Evolutionary conservation across 768 basidiomycete species (phyloP), one percentile per base, ranked within the genome.

Genomic region (Piloderma croceum): DNA sequence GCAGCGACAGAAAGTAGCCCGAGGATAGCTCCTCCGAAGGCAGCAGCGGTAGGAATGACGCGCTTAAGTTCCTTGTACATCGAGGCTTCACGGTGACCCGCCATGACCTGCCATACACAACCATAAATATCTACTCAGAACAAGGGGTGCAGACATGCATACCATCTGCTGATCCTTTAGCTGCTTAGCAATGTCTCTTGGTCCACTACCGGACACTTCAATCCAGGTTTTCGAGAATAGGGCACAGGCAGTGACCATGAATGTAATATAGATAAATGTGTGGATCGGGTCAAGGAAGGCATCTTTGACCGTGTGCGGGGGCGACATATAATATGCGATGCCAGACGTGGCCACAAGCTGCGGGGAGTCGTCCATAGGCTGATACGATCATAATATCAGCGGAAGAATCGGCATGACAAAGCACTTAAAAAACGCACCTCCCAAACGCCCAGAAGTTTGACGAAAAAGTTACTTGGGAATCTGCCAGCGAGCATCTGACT

Each of bases 191-290:
- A 99, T 82, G 53, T 99, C 94, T 34, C 96, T 69, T 9, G 94
- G 96, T 15, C 96, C 91, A 40, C 83, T 87, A 12, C 96, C 94
- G 2, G 92, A 97, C 24, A 98, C 90, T 54, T 98, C 94, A 49
- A 99, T 98, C 94, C 96, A 99, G 1, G 94, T 97, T 76, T 98
- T 98, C 58, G 90, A 93, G 73, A 98, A 99, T 50, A 97, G 73
- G 11, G 96, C 94, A 58, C 93, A 98, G 12, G 92, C 90, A 24
- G 84, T 78, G 44, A 93, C 74, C 69, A 94, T 94, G 69, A 97
- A 98, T 5, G 77, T 62, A 60, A 99, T 81, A 64, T 97, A 96
- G 53, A 96, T 68, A 17, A 75, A 73, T 1, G 90, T 92, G 69
- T 98, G 96, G 54, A 98, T 79, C 1, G 96, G 96, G 63, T 99